Evolutionary conservation across 2,329 filamentous ascomycete genomes (phyloP).

Genomic region (Penicillium sclerotiorum): DNA sequence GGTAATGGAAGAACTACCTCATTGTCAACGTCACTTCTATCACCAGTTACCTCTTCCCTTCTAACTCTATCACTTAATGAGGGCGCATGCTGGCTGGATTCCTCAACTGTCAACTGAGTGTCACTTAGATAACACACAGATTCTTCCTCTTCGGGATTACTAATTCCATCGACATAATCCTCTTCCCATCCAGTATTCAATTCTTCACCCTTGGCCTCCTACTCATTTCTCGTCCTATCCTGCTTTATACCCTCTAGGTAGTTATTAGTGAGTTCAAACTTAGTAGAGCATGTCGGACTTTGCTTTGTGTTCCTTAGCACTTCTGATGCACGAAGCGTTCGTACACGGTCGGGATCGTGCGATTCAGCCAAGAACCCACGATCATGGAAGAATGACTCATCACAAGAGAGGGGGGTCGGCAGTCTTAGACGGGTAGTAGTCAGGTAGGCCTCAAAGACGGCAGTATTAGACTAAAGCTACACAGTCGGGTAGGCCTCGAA

Average conservation of each 20-base stretch:
- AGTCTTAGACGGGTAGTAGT: no score
- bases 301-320: no score
- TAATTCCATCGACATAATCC: neutral
- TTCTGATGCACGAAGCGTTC: no score
- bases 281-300: neutral
- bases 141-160: neutral
- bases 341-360: no score
- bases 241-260: neutral
- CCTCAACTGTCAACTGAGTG: no score
- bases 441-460: no score
- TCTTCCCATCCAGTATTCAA: neutral
- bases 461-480: no score
- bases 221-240: neutral
- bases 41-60: neutral
- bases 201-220: neutral
- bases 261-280: neutral
- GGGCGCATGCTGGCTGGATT: neutral
- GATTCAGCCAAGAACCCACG: no score
- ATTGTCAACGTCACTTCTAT: neutral
- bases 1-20: neutral
- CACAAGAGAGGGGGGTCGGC: no score
- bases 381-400: no score
- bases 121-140: neutral
- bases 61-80: neutral
- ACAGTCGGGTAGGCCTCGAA: no score